Percentiles rank a stretch among this genome's conserved stretches.
Conservation (phyloP, 441 rosid genomes). For the Raphanus hybrid region DNA sequence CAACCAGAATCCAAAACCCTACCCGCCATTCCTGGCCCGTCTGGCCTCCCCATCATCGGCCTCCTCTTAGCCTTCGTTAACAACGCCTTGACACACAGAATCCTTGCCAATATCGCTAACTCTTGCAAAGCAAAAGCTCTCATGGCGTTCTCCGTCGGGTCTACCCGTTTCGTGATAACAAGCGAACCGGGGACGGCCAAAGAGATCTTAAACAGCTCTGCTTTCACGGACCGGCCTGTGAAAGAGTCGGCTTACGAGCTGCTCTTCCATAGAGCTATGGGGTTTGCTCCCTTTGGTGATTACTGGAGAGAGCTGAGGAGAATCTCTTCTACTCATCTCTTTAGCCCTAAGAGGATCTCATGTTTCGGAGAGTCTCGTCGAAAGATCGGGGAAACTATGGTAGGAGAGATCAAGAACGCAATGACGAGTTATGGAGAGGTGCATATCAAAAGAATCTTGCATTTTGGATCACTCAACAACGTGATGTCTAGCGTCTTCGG, state of each 20-base stretch:
- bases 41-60: constrained; percentile 64
- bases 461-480: constrained; percentile 72
- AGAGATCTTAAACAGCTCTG: constrained; percentile 69
- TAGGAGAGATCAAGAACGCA: constrained; percentile 41
- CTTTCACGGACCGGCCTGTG: constrained; percentile 74
- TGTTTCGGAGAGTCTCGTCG: constrained; percentile 22
- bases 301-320: constrained; percentile 82
- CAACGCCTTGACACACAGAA: constrained; percentile 56
- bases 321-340: constrained; percentile 44
- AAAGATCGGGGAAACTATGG: constrained; percentile 28
- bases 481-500: constrained; percentile 80
- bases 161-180: constrained; percentile 66
- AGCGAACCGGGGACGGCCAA: constrained; percentile 68
- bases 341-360: constrained; percentile 41
- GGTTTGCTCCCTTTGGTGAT: constrained; percentile 78
- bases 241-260: constrained; percentile 87
- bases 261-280: constrained; percentile 81
- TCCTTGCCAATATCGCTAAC: constrained; percentile 49
- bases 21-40: constrained; percentile 64
- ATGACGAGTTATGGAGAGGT: constrained; percentile 49
- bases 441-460: constrained; percentile 55
- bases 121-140: constrained; percentile 49
- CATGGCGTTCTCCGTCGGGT: constrained; percentile 80
- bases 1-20: constrained; percentile 11
- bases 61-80: constrained; percentile 51